Percentiles rank a stretch among this genome's conserved stretches.
Conservation (phyloP, 352 stramenopile genomes). For the Globisporangium cystogenes region DNA sequence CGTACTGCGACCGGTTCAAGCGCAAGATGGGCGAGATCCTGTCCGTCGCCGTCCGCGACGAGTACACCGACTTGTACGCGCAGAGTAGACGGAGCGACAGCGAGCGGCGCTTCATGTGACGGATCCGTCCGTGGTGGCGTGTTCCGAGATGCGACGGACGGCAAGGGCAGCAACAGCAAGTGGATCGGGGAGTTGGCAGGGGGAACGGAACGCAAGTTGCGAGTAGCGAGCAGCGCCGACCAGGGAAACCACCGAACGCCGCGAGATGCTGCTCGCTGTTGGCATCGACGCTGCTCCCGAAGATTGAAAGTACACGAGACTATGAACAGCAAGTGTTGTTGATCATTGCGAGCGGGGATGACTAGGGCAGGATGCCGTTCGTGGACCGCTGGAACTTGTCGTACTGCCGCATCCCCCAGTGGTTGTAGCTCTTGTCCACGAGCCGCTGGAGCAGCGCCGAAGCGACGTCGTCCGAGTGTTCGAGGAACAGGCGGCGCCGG, state of each 20-base stretch:
- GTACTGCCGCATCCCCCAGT: constrained; percentile 66
- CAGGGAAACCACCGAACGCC: neutral
- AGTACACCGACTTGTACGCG: constrained; percentile 43
- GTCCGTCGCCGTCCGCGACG: constrained; percentile 59
- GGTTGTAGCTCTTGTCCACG: constrained; percentile 54
- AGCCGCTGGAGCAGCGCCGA: constrained; percentile 26
- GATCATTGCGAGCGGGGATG: neutral
- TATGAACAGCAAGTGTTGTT: no score
- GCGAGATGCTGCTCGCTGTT: neutral
- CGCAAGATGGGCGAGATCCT: constrained; percentile 85
- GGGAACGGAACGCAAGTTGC: neutral
- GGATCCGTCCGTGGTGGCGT: constrained; percentile 6
- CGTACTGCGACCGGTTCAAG: constrained; percentile 88
- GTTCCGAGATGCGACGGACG: neutral
- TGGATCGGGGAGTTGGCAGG: neutral
- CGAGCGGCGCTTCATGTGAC: constrained; percentile 51
- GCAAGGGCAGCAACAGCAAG: neutral
- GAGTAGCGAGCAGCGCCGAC: neutral
- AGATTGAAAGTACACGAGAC: neutral
- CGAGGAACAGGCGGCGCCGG: constrained; percentile 30
- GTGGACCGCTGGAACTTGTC: constrained; percentile 64
- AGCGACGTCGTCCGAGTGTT: constrained; percentile 17
- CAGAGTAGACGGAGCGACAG: constrained; percentile 27
- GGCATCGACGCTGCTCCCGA: neutral
- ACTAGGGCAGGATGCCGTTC: constrained; percentile 60